Evolutionary conservation across 352 stramenopile genomes (phyloP), one percentile per base, ranked within the genome.

Genomic region (Pseudoperonospora humuli): DNA sequence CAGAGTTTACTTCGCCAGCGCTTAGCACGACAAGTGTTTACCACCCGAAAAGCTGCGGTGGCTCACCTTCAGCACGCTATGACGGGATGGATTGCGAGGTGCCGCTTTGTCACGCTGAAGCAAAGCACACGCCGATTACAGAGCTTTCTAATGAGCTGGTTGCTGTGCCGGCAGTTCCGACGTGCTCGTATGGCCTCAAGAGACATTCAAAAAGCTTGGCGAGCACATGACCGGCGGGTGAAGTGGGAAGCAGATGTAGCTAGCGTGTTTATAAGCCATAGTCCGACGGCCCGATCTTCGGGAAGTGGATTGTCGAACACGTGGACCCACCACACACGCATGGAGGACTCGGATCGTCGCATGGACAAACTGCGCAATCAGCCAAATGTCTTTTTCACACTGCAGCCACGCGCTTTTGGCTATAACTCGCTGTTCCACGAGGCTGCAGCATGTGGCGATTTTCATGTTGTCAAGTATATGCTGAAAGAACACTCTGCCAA

Each of bases 181-280:
- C 54, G 50, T 6, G 26, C 57, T 21, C 54, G 57, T 8, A 39
- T 13, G 0, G 50, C 67, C 3, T 66, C 57, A 11, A 61, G 43
- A 21, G 44, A 49, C 5, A 57, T 86, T 33, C 76, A 88, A 41
- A 52, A 42, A 6, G 18, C 43, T 7, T 88, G 71, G 71, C 39
- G 67, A 0, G 40, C 48, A 0, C 51, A 84, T 26, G 25, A 62
- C 36, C 67, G 67, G 20, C 50, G 58, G 7, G 44, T 63, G 19
- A 33, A 32, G 3, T 88, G 73, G 76, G 43, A 61, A 31, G 8
- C 32, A 7, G 68, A 85, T 41, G 32, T 86, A 3, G 69, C 67
- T 5, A 56, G 65, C 14, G 42, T 88, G 7, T 88, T 85, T 55
- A 42, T 54, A n/a, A n/a, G n/a, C n/a, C n/a, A n/a, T n/a, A n/a